Conservation (phyloP, 1,284 basidiomycete genomes). For the Rhizoctonia solani region DNA sequence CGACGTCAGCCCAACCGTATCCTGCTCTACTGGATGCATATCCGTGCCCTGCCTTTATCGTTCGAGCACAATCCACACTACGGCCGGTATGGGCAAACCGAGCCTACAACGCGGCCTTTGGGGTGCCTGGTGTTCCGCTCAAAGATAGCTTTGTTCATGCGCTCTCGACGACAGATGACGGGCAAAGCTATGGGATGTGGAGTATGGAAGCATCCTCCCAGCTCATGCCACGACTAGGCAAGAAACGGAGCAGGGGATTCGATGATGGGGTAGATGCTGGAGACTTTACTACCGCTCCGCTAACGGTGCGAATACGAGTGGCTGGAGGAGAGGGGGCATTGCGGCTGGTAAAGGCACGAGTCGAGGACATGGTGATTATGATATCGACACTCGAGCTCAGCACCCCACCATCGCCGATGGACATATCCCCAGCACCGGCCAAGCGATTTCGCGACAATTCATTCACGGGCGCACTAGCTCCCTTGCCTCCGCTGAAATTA, state of each 20-base stretch:
- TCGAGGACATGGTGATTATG: constrained; percentile 14
- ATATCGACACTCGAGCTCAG: neutral
- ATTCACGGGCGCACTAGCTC: constrained; percentile 1
- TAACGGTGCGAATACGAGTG: constrained; percentile 2
- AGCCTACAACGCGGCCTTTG: constrained; percentile 8
- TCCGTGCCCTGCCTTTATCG: constrained; percentile 15
- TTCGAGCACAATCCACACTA: neutral
- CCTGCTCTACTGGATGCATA: constrained; percentile 17
- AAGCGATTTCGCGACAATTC: neutral
- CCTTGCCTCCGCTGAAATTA: neutral
- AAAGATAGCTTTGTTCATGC: constrained; percentile 21
- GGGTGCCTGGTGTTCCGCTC: neutral
- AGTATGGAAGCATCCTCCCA: neutral
- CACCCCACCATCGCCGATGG: neutral
- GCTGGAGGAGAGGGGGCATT: neutral
- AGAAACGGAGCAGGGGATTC: neutral
- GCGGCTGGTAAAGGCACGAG: constrained; percentile 6
- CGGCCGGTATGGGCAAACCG: constrained; percentile 21
- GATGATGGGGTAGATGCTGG: neutral
- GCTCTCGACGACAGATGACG: constrained; percentile 11
- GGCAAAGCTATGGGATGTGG: constrained; percentile 15
- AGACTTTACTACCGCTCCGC: neutral
- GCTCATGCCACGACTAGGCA: neutral
- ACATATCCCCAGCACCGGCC: constrained; percentile 6
- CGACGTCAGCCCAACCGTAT: neutral